Evolutionary conservation across 441 rosid species (phyloP).

Genomic region (Omphalea diandra): DNA sequence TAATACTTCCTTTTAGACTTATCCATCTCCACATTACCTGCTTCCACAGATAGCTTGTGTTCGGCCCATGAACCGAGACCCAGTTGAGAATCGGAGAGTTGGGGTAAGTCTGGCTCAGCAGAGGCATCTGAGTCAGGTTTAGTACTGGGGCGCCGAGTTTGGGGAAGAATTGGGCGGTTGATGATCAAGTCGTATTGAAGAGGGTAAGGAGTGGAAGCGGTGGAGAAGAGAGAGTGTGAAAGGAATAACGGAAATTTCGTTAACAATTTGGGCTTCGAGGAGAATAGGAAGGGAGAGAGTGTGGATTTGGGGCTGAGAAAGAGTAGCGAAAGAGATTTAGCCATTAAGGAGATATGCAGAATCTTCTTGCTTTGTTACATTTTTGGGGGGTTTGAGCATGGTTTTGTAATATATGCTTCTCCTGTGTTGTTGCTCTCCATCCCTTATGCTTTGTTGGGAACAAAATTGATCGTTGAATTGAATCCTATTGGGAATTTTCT

Average conservation of each 20-base stretch:
- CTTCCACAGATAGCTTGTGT: conserved; percentile 52
- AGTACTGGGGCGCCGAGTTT: conserved; percentile 39
- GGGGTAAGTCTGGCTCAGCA: conserved; percentile 34
- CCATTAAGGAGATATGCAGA: conserved; percentile 27
- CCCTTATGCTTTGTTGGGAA: too few species aligned
- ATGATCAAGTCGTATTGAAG: conserved; percentile 85
- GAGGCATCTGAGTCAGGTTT: conserved; percentile 26
- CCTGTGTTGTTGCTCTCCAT: too few species aligned
- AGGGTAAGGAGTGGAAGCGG: conserved; percentile 68
- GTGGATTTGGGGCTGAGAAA: conserved; percentile 32
- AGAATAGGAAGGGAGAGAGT: conserved; percentile 16
- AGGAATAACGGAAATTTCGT: conserved; percentile 26
- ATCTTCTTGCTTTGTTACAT: background rate
- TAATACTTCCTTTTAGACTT: conserved; percentile 89
- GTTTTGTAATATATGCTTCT: too few species aligned
- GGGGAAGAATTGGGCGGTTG: conserved; percentile 59
- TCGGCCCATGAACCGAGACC: conserved; percentile 83
- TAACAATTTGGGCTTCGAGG: conserved; percentile 29
- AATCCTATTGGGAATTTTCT: too few species aligned
- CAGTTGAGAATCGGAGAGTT: conserved; percentile 35
- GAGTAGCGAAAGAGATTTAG: conserved; percentile 34
- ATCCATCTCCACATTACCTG: conserved; percentile 53
- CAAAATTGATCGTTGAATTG: too few species aligned
- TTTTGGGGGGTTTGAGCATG: conserved; percentile 6
- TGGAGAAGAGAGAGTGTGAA: conserved; percentile 38